phyloP scores from a whole-genome alignment of 352 stramenopile genomes.

The Plasmopara halstedii region DNA sequence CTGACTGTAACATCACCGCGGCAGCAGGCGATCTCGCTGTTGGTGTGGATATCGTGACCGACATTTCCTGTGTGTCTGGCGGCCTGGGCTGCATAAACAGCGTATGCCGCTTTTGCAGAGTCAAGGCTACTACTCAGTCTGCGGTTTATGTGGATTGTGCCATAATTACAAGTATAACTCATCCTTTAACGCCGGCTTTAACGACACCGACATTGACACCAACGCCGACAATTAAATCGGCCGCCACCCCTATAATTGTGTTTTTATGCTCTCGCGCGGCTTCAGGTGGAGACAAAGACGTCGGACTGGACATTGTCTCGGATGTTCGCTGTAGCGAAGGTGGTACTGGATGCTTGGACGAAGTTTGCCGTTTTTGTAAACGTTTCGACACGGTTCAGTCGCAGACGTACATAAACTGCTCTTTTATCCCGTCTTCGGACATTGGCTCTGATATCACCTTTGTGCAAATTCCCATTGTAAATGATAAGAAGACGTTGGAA shows the following conservation, averaged over 20 bases:
- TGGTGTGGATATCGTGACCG: conserved; percentile 24
- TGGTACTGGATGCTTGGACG: conserved; percentile 26
- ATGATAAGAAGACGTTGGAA: not conserved
- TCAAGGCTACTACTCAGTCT: conserved; percentile 16
- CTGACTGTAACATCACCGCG: conserved; percentile 3
- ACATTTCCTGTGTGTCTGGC: conserved; percentile 17
- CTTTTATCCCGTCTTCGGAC: conserved; percentile 9
- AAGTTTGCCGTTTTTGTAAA: conserved; percentile 29
- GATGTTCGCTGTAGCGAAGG: conserved; percentile 31
- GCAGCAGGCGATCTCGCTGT: conserved; percentile 8
- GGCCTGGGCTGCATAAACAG: conserved; percentile 31
- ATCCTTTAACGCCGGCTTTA: not conserved
- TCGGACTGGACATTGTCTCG: conserved; percentile 30
- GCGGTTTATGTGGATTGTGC: conserved; percentile 11
- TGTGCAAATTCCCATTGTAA: conserved; percentile 17
- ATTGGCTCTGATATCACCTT: conserved; percentile 22
- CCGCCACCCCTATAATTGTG: conserved; percentile 11
- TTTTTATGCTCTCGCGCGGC: conserved; percentile 16
- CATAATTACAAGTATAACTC: conserved; percentile 6
- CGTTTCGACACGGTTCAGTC: conserved; percentile 27
- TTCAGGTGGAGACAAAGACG: conserved; percentile 22
- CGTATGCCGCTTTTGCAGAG: conserved; percentile 30
- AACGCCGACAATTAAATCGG: not conserved
- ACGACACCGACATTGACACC: conserved; percentile 1
- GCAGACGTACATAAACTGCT: conserved; percentile 21